Evolutionary conservation across 2,329 filamentous ascomycete species (phyloP).

Genomic region (Tolypocladium amazonense): DNA sequence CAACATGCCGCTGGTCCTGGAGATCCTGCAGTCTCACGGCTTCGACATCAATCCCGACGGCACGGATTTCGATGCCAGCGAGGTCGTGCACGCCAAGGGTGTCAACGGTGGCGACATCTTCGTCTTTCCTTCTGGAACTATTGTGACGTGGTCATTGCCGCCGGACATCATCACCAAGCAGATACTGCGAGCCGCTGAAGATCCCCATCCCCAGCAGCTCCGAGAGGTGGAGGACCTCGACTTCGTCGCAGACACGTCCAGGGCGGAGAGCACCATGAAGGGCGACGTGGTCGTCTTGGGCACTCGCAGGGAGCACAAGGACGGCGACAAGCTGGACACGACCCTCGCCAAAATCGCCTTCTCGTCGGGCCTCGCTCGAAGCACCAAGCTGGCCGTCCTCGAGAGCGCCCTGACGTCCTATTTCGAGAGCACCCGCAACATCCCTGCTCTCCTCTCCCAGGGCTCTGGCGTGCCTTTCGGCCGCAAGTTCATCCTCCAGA

Average conservation of each 20-base stretch:
- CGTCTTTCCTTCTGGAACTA: conserved; percentile 86
- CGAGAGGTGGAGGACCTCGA: conserved; percentile 86
- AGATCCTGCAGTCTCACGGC: conserved; percentile 46
- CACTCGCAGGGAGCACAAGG: conserved; percentile 48
- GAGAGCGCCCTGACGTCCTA: conserved; percentile 76
- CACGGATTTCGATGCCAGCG: conserved; percentile 48
- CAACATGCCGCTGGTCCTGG: conserved; percentile 49
- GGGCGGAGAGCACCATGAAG: conserved; percentile 66
- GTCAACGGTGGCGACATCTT: conserved; percentile 75
- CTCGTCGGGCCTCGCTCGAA: conserved; percentile 83
- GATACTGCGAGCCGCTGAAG: conserved; percentile 65
- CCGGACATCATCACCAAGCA: conserved; percentile 65
- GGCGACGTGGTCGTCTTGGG: conserved; percentile 86
- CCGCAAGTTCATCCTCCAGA: conserved; percentile 74
- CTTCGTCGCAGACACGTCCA: conserved; percentile 63
- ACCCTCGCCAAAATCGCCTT: conserved; percentile 93
- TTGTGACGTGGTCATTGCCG: conserved; percentile 85
- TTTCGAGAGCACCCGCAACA: conserved; percentile 75
- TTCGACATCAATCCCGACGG: conserved; percentile 52
- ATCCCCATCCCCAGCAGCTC: conserved; percentile 55
- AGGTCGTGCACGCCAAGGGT: conserved; percentile 52
- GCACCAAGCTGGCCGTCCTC: conserved; percentile 86
- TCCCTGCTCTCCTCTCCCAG: conserved; percentile 66
- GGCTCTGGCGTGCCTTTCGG: conserved; percentile 36
- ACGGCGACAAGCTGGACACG: conserved; percentile 38